Conservation (phyloP, 2,329 filamentous ascomycete species). For the Fusarium odoratissimum region DNA sequence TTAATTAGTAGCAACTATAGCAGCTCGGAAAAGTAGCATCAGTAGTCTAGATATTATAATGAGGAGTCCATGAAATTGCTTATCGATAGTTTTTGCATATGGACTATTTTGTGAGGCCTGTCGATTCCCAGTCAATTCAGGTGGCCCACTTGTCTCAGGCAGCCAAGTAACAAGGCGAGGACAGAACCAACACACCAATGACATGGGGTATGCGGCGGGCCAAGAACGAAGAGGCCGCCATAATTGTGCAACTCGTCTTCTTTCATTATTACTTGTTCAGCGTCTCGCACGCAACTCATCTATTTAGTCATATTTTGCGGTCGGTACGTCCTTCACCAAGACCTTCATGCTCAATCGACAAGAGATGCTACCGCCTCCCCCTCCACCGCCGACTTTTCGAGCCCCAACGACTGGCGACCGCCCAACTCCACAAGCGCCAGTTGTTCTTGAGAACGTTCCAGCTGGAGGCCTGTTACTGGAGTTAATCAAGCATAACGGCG, state of each 20-base stretch:
- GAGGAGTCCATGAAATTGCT: too few species aligned
- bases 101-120: not conserved
- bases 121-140: not conserved
- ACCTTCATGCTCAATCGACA: not conserved
- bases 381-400: not conserved
- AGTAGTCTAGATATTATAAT: too few species aligned
- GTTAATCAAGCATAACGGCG: not conserved
- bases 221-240: not conserved
- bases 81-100: not conserved
- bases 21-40: not conserved
- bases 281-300: accelerated
- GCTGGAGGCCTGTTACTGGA: not conserved
- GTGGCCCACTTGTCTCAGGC: not conserved
- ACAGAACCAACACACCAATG: not conserved
- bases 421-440: not conserved
- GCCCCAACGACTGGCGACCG: accelerated
- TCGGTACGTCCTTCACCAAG: not conserved
- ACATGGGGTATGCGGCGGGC: accelerated
- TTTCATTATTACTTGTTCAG: not conserved
- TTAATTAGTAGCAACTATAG: not conserved
- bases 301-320: accelerated
- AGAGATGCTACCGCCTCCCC: not conserved
- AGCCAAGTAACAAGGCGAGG: not conserved
- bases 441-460: accelerated
- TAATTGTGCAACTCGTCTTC: not conserved